A percentile compares a stretch with the other conserved stretches of the same genome.
These are phyloP conservation scores for Perilla frutescens DNA, from an alignment of 257 asterid species.

Conservation along the genomic window DNA sequence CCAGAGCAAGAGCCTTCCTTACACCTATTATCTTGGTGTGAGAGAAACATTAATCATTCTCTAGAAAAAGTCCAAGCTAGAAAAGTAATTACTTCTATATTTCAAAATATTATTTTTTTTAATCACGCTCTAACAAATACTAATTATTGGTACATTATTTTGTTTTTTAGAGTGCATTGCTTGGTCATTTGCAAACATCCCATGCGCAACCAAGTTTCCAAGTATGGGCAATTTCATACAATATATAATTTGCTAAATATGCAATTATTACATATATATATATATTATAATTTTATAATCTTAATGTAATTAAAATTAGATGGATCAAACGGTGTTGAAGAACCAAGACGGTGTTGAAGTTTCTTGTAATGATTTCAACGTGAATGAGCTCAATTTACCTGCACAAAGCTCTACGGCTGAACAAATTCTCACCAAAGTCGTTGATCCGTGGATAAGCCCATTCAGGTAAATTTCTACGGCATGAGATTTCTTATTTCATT, in stretches of 20 bases:
- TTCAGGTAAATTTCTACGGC: slow-evolving; percentile 22
- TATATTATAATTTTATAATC: not conserved
- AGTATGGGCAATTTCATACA: slow-evolving; percentile 30
- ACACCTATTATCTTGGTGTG: slow-evolving; percentile 67
- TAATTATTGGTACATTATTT: not conserved
- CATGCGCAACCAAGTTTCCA: slow-evolving; percentile 29
- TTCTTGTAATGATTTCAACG: slow-evolving; percentile 29
- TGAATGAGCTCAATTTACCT: slow-evolving; percentile 24
- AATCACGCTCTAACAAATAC: not conserved
- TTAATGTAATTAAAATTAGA: slow-evolving; percentile 8
- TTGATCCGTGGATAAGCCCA: slow-evolving; percentile 48
- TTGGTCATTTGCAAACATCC: slow-evolving; percentile 26
- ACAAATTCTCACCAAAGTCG: slow-evolving; percentile 37
- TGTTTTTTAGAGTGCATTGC: slow-evolving; percentile 29
- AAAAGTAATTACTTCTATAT: slow-evolving; percentile 31
- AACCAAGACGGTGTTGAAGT: slow-evolving; percentile 28
- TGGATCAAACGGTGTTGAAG: slow-evolving; percentile 28
- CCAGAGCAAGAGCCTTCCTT: slow-evolving; percentile 56
- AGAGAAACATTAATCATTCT: slow-evolving; percentile 51
- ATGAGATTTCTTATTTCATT: not conserved
- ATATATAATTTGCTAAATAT: not conserved
- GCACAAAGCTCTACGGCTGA: slow-evolving; percentile 28
- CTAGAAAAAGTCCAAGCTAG: slow-evolving; percentile 39
- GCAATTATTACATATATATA: not conserved
- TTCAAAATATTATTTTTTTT: not conserved